A percentile compares a stretch with the other conserved stretches of the same genome.
Evolutionary conservation across 257 asterid genomes (phyloP).

Genomic region (Capsicum rhomboideum): DNA sequence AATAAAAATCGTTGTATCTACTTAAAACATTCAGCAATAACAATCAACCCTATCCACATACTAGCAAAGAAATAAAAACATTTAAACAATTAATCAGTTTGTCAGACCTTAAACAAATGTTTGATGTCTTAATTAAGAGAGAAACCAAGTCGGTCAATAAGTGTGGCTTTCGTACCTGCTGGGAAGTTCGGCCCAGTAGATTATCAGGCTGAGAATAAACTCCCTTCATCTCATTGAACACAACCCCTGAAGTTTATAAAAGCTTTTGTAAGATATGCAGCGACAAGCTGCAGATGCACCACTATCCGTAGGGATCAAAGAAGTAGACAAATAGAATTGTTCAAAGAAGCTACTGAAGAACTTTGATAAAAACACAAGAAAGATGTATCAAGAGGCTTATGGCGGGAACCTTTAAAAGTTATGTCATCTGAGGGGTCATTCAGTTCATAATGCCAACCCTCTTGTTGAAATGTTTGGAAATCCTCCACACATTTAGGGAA

Average conservation of each 20-base stretch:
- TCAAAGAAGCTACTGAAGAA: neutral
- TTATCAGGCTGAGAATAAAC: conserved; percentile 99
- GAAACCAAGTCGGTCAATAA: conserved; percentile 6
- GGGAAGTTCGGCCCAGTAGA: conserved; percentile 84
- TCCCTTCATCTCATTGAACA: conserved; percentile 99
- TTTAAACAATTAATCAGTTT: neutral
- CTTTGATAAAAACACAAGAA: neutral
- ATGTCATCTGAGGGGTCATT: conserved; percentile 95
- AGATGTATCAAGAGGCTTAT: neutral
- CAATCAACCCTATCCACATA: neutral
- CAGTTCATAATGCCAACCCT: conserved; percentile 99
- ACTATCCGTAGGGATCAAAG: neutral
- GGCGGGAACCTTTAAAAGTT: conserved; percentile 70
- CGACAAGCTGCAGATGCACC: conserved; percentile 4
- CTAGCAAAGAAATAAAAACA: neutral
- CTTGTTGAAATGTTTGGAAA: conserved; percentile 89
- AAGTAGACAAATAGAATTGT: neutral
- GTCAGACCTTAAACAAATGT: neutral
- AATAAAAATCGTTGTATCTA: neutral
- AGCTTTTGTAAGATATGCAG: conserved; percentile 4
- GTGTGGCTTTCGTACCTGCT: conserved; percentile 48
- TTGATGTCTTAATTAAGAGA: neutral
- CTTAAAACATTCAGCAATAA: neutral
- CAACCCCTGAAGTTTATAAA: conserved; percentile 60
- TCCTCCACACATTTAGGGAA: conserved; percentile 96